Base-by-base conservation (phyloP, 169 alveolate species). In the Cryptosporidium sp. region DNA sequence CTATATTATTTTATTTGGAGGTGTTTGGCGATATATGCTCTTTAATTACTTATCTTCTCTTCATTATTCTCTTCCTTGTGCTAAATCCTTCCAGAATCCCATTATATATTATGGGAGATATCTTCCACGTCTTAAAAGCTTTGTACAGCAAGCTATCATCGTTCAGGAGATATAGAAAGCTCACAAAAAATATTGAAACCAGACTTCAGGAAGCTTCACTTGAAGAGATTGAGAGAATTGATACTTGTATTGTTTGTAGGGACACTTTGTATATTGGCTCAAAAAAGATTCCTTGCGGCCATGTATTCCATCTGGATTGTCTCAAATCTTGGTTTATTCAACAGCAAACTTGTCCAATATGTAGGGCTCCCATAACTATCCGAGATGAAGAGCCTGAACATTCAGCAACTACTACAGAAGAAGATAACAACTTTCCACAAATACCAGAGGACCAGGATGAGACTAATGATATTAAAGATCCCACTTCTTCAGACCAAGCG, bases 201-300 rank as follows among this genome's bases (percentile, higher is more conserved):
- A 93, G 94, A 70, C 94, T 95, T 91, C 94, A 94, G 23, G 92
- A 92, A 51, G 96, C 97, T 10, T 93, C 97, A 8, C 87, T 91
- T 65, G 97, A 93, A 45, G 97, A 95, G 85, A 69, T 93, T 84
- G 94, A 91, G 80, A 91, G 86, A 70, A 95, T 80, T 65, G 96
- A 94, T 29, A 96, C 96, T 48, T 96, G 98, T 85, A 96, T 96
- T 58, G 95, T 96, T 58, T 96, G 98, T 86, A 89, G 97, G 23
- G 98, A 96, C 67, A 91, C 65, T 18, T 84, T 96, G 31, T 91
- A 91, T 52, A 95, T 92, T 14, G 96, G 94, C 33, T 89, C 94
- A 61, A 93, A 94, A 85, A 94, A 91, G 58, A 89, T 96, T 23
- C 94, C 95, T 3, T 96, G 98, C 75, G 93, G 96, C n/a, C 98